A percentile compares a stretch with the other conserved stretches of the same genome.
Evolutionary conservation across 1,284 basidiomycete species (phyloP).

Genomic region (Pseudozyma hubeiensis): DNA sequence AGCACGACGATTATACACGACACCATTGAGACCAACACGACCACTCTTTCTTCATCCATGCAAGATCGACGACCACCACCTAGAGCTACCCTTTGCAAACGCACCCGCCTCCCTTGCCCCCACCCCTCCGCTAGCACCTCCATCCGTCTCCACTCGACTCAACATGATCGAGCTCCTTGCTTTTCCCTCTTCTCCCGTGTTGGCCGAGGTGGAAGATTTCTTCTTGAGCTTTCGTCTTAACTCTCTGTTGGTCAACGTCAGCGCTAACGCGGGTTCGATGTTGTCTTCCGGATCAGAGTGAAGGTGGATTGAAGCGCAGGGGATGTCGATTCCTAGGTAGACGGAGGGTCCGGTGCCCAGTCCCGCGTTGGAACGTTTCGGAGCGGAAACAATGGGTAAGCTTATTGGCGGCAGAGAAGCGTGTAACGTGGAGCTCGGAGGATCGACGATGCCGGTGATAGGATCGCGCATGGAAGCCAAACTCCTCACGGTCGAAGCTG

Average conservation of each 20-base stretch:
- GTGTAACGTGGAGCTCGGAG: too few species aligned
- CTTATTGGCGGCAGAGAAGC: too few species aligned
- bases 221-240: slow-evolving; percentile 18
- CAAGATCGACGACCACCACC: slow-evolving; percentile 32
- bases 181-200: background rate
- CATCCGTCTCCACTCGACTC: background rate
- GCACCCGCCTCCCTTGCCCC: background rate
- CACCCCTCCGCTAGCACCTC: background rate
- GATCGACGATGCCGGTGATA: too few species aligned
- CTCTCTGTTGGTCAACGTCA: slow-evolving; percentile 5
- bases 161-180: background rate
- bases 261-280: slow-evolving; percentile 15
- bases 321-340: slow-evolving; percentile 54
- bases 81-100: slow-evolving; percentile 16
- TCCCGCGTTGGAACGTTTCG: too few species aligned
- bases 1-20: too few species aligned
- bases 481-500: background rate
- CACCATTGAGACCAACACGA: too few species aligned
- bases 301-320: slow-evolving; percentile 54
- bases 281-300: slow-evolving; percentile 54
- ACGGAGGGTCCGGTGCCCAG: slow-evolving; percentile 48
- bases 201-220: background rate
- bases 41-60: slow-evolving; percentile 1
- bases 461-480: too few species aligned
- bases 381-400: too few species aligned